These are phyloP conservation scores for Hericium alpestre DNA, from an alignment of 768 basidiomycete species.

Conservation along the genomic window DNA sequence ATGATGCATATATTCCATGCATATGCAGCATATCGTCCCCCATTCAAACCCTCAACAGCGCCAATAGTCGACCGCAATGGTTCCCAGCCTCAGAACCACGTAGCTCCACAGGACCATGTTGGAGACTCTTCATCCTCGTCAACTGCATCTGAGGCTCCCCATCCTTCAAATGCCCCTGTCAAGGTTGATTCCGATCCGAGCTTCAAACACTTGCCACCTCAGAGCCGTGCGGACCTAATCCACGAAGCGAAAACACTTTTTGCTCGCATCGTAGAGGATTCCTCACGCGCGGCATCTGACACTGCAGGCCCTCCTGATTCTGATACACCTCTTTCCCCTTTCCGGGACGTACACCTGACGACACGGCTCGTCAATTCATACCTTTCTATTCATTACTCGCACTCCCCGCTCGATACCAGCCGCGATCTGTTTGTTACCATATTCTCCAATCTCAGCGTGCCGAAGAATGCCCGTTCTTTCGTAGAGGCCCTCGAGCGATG, in stretches of 20 bases:
- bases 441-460: constrained; percentile 32
- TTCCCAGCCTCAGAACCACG: not conserved
- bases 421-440: constrained; percentile 38
- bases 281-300: constrained; percentile 23
- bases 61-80: constrained; percentile 24
- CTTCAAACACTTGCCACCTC: constrained; percentile 52
- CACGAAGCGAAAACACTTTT: constrained; percentile 62
- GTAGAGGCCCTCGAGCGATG: constrained; percentile 64
- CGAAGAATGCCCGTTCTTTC: constrained; percentile 44
- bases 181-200: constrained; percentile 2
- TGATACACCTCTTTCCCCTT: not conserved
- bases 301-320: constrained; percentile 1
- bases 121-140: not conserved
- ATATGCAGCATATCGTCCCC: constrained; percentile 71
- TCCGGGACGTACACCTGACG: constrained; percentile 47
- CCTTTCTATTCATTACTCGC: constrained; percentile 62
- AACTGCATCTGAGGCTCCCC: not conserved
- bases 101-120: not conserved
- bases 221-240: constrained; percentile 61
- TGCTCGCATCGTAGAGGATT: constrained; percentile 33
- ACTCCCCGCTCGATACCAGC: constrained; percentile 38
- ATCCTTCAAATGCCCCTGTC: not conserved
- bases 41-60: constrained; percentile 47
- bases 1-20: constrained; percentile 83
- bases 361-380: constrained; percentile 70